phyloP scores from a whole-genome alignment of 176 grass and related monocot species.

The Sorghum bicolor region Sorghum_bicolor_NCBIv3 NC_012876.2:62923001-62923500 shows the following conservation, averaged over 20 bases:
- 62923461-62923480: no score
- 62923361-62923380: no score
- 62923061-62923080: neutral
- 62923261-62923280: conserved; percentile 1
- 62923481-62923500: no score
- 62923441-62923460: no score
- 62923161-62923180: conserved; percentile 28
- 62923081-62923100: neutral
- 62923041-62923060: neutral
- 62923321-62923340: neutral
- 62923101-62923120: conserved; percentile 29
- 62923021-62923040: neutral
- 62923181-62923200: conserved; percentile 44
- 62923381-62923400: no score
- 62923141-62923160: conserved; percentile 24
- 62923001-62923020: conserved; percentile 17
- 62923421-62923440: no score
- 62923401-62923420: no score
- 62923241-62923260: conserved; percentile 45
- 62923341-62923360: no score
- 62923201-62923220: conserved; percentile 17
- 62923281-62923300: conserved; percentile 7
- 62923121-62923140: conserved; percentile 33
- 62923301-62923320: conserved; percentile 8
- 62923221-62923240: conserved; percentile 36